These are phyloP conservation scores for Stenogyne calaminthoides DNA, from an alignment of 305 asterid species.

Conservation along the genomic window DNA sequence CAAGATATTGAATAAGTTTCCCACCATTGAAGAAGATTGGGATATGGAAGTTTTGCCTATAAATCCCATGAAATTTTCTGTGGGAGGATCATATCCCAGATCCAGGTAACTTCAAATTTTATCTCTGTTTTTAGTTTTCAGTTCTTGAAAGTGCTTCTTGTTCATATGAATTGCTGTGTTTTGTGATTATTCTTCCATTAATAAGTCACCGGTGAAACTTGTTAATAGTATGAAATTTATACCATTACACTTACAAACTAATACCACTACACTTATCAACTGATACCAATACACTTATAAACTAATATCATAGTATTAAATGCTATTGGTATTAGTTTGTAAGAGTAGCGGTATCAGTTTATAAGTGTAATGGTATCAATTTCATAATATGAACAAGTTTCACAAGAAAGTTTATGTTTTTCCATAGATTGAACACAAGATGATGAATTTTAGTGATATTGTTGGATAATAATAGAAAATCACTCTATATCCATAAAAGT, in stretches of 20 bases:
- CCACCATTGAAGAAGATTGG: slow-evolving; percentile 77
- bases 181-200: background rate
- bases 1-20: slow-evolving; percentile 64
- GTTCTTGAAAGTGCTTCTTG: background rate
- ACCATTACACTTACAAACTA: too few species aligned
- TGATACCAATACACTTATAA: too few species aligned
- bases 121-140: background rate
- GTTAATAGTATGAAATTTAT: too few species aligned
- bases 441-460: slow-evolving; percentile 2
- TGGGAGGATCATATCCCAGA: slow-evolving; percentile 68
- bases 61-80: slow-evolving; percentile 48
- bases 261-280: too few species aligned
- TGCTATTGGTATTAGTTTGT: too few species aligned
- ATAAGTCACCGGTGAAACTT: too few species aligned
- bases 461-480: background rate
- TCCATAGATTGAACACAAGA: slow-evolving; percentile 3
- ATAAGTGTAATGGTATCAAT: too few species aligned
- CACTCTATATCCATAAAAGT: background rate
- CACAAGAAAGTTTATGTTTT: too few species aligned
- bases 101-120: slow-evolving; percentile 60
- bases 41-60: slow-evolving; percentile 73
- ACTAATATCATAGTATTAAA: too few species aligned
- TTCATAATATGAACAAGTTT: too few species aligned
- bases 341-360: too few species aligned
- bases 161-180: background rate